Percentiles rank a stretch among this genome's conserved stretches.
Conservation (phyloP, 257 asterid genomes). For the Solanum clarkiae region DNA sequence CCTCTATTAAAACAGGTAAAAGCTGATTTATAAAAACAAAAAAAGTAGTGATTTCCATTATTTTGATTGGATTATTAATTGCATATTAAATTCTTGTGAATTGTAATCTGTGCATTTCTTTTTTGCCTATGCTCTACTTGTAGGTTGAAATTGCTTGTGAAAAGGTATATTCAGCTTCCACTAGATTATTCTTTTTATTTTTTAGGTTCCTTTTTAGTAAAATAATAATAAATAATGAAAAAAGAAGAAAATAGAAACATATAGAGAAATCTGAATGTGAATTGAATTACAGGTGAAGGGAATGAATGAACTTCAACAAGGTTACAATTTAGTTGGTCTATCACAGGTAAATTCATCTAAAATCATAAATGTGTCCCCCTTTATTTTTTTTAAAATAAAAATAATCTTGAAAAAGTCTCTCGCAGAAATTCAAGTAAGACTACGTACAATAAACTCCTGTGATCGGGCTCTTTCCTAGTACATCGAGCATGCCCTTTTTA, state of each 20-base stretch:
- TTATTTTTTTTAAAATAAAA: too few relatives aligned
- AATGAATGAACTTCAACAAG: constrained; percentile 2
- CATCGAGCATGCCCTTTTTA: too few relatives aligned
- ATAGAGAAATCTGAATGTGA: background rate
- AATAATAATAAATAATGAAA: background rate
- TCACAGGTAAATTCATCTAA: constrained; percentile 11
- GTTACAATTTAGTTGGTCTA: constrained; percentile 17
- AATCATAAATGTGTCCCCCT: background rate
- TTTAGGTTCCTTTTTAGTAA: background rate
- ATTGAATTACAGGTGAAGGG: constrained; percentile 3
- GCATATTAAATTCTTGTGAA: background rate
- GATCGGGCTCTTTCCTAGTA: too few relatives aligned
- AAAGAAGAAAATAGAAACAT: background rate
- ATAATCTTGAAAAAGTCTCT: too few relatives aligned
- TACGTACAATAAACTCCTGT: too few relatives aligned
- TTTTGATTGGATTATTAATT: background rate
- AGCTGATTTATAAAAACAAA: background rate
- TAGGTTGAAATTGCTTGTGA: constrained; percentile 12
- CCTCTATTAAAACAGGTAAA: constrained; percentile 18
- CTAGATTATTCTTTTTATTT: background rate
- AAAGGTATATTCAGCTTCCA: background rate
- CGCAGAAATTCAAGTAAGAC: too few relatives aligned
- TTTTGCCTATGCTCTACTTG: background rate
- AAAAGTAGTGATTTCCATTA: background rate
- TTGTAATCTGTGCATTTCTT: background rate